Percentiles rank a stretch among this genome's conserved stretches.
Conservation (phyloP, 768 basidiomycete species). For the Leccinellum luteum region DNA sequence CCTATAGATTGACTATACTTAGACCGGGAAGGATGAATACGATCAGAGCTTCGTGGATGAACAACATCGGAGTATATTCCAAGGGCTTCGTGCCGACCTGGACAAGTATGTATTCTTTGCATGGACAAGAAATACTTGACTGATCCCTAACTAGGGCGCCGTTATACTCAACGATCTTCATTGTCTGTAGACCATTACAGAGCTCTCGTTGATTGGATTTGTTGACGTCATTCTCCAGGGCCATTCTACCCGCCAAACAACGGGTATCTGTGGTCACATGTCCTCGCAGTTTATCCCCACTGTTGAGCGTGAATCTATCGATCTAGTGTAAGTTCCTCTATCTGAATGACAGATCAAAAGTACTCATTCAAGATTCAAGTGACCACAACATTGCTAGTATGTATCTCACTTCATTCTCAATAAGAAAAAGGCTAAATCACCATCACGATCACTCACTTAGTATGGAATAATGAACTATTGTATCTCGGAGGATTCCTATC, state of each 20-base stretch:
- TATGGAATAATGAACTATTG: not conserved
- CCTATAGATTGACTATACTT: not conserved
- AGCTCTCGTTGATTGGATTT: not conserved
- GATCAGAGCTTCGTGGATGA: not conserved
- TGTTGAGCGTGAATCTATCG: not conserved
- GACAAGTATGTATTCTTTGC: constrained; percentile 6
- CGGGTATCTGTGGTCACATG: not conserved
- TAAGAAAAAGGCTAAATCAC: not conserved
- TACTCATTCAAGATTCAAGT: not conserved
- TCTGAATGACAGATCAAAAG: not conserved
- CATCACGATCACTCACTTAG: not conserved
- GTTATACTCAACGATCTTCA: constrained; percentile 73
- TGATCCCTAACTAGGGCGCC: constrained; percentile 38
- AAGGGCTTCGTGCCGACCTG: constrained; percentile 9
- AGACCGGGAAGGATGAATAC: constrained; percentile 8
- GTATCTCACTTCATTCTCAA: not conserved
- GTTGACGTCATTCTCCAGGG: not conserved
- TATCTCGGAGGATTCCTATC: not conserved
- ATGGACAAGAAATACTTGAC: not conserved
- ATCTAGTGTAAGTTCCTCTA: not conserved
- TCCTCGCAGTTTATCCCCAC: not conserved
- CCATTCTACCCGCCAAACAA: not conserved
- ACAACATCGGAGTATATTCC: not conserved
- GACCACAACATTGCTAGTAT: not conserved
- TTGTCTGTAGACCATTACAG: constrained; percentile 43